A percentile compares a stretch with the other conserved stretches of the same genome.
Evolutionary conservation across 2,329 filamentous ascomycete genomes (phyloP).

Genomic region (Xylariaceae sp.): DNA sequence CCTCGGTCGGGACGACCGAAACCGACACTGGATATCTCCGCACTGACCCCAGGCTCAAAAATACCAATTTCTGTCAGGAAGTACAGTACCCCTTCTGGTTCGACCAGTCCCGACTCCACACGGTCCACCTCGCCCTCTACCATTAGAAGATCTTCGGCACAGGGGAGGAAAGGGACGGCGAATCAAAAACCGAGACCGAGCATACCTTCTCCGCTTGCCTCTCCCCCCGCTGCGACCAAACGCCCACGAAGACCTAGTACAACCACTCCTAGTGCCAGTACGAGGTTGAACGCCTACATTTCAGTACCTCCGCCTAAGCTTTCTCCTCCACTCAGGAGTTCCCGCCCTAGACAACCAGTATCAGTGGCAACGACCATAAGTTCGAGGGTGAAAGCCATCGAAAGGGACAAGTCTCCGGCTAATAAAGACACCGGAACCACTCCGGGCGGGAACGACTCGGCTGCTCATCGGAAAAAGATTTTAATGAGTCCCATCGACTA

Average conservation of each 20-base stretch:
- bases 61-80: slow-evolving; percentile 44
- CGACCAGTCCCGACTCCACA: slow-evolving; percentile 46
- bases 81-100: slow-evolving; percentile 39
- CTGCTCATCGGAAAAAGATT: slow-evolving; percentile 45
- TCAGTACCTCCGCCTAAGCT: slow-evolving; percentile 63
- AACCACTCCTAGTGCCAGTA: slow-evolving; percentile 47
- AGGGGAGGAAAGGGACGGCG: slow-evolving; percentile 37
- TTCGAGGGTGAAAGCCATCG: slow-evolving; percentile 60
- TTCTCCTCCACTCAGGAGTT: slow-evolving; percentile 75
- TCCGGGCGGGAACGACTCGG: slow-evolving; percentile 35
- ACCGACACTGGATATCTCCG: slow-evolving; percentile 30
- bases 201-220: slow-evolving; percentile 37
- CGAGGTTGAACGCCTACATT: slow-evolving; percentile 67
- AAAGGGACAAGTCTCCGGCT: slow-evolving; percentile 46
- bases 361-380: slow-evolving; percentile 67
- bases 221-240: slow-evolving; percentile 34
- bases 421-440: slow-evolving; percentile 30
- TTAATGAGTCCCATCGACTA: slow-evolving; percentile 76
- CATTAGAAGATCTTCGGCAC: slow-evolving; percentile 38
- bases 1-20: slow-evolving; percentile 32
- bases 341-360: slow-evolving; percentile 72
- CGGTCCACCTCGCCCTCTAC: slow-evolving; percentile 52
- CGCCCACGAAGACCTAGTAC: slow-evolving; percentile 37
- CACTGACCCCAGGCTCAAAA: slow-evolving; percentile 35
- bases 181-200: slow-evolving; percentile 35